Base-by-base conservation (phyloP, 495 filamentous ascomycete species). In the Lepidopterella palustris region DNA sequence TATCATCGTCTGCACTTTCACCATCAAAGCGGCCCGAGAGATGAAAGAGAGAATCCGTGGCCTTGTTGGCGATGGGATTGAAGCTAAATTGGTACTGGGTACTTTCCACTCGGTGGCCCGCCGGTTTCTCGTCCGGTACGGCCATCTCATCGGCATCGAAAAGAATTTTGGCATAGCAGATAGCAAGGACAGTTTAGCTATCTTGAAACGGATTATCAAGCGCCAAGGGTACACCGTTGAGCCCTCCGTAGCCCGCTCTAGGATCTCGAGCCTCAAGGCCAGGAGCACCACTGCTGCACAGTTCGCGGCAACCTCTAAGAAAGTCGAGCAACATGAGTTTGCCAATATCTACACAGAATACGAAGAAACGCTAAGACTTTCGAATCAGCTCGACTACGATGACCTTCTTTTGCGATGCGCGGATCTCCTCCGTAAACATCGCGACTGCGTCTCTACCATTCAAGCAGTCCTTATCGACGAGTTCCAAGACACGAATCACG, bases 1-100 rank as follows among this genome's bases (percentile, higher is more conserved):
- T 78, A 83, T 99, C 69, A 85, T 99, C 45, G 95, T 96, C 57
- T 92, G 92, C 60, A 99, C 95, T 0, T 99, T 99, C 70, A 99
- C 95, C 2, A 89, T 96, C 70, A 99, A 97, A 72, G 93, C 93
- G 3, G 89, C 93, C 18, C 84, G 87, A 18, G 95, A 99, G 73
- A 99, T 99, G 95, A 89, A 89, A 60, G 83, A 89, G 66, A 82
- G 95, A 24, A 85, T 99, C 31, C 83, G 85, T 0, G 84, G 82
- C 59, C 77, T 93, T 11, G 78, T 97, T 20, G 90, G 90, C 3
- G 82, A 88, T 64, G 86, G 84, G 1, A 72, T 87, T 26, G 89
- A 92, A 72, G 84, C 79, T 47, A 87, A 84, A 63, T 74, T 99
- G 57, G 81, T 96, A 40, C 77, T 99, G 11, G 95, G 95, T 13